Base-by-base conservation (phyloP, 805 yeast species). In the Ogataea angusta region DNA sequence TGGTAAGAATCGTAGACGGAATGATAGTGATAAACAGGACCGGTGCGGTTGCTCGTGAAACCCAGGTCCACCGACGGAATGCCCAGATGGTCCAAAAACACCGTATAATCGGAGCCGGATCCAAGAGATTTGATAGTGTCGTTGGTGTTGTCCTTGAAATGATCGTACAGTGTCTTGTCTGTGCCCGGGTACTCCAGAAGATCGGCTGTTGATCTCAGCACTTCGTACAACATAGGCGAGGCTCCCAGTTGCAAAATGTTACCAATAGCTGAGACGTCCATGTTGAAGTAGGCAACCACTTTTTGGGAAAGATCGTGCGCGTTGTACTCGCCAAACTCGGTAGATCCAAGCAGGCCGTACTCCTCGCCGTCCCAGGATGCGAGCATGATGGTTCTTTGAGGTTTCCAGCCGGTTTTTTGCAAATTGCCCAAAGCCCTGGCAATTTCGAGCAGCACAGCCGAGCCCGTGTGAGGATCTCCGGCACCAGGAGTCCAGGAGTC, bases 291-390 rank as follows among this genome's bases (percentile, higher is more conserved):
- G 0, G 85, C 86, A 28, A 83, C 70, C 1, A 76, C 81, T 30
- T 72, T 69, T 28, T 65, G 68, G 34, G 69, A 65, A 25, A 85
- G 59, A 22, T 54, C 53, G 18, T 66, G 55, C 2, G 70, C 71
- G 40, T 75, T 67, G 40, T 76, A 78, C 57, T 85, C 91, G 5
- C 82, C 88, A 66, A 72, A 84, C 53, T 86, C 93, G 0, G 93
- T 81, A 0, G 89, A 78, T 1, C 95, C 95, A 22, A 86, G 49
- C 40, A 79, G 64, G 0, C 85, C 91, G 47, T 75, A 75, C 54
- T 81, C 87, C 49, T 80, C 89, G 25, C 86, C 95, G 61, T 87
- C 95, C 89, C 89, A 87, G 21, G 85, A 78, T 0, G 82, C 82
- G 33, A 87, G 67, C 39, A 76, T 69, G 17, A 87, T 80, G 0